Base-by-base conservation (phyloP, 179 eudicot genomes). In the Dionaea muscipula region DNA sequence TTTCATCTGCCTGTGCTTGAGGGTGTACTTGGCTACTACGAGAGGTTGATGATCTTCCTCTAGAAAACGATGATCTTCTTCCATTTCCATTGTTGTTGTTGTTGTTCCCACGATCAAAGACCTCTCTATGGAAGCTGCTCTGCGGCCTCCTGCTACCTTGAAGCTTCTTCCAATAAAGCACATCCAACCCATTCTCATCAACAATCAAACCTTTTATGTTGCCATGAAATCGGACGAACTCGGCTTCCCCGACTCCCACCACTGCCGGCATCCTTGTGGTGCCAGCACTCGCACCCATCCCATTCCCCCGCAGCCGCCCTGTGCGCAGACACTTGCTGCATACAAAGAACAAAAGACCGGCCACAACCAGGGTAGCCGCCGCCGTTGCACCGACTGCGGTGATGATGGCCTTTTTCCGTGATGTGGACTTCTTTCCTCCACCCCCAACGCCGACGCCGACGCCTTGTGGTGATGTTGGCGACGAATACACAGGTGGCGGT, bases 101-200 rank as follows among this genome's bases (percentile, higher is more conserved):
- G 27, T 35, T 56, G n/a, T 55, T 64, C 3, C 26, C 18, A 7
- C 46, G 35, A 5, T 14, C 36, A 50, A 68, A 61, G 4, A 11
- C 56, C 41, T 78, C 77, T 60, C 72, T 79, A 4, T 51, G 58
- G 33, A 71, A 76, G 35, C 69, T 65, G 20, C 47, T 55, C 51
- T 61, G 73, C n/a, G n/a, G n/a, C 0, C 21, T 63, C 0, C 76
- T 66, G 39, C 74, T 78, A 14, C 79, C 90, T 49, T 82, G 78
- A 13, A 87, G 76, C 26, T 75, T 79, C 61, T 70, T 75, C 96
- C 94, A 91, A 52, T 87, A 91, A 28, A 87, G 33, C 47, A 91
- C 86, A 70, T 91, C 98, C 68, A 87, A 59, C 13, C 98, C 98
- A 53, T 81, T 81, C 64, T 91, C 98, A 49, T 91, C 95, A 27